Base-by-base conservation (phyloP, 1,284 basidiomycete species). In the Entoloma clypeatum region DNA sequence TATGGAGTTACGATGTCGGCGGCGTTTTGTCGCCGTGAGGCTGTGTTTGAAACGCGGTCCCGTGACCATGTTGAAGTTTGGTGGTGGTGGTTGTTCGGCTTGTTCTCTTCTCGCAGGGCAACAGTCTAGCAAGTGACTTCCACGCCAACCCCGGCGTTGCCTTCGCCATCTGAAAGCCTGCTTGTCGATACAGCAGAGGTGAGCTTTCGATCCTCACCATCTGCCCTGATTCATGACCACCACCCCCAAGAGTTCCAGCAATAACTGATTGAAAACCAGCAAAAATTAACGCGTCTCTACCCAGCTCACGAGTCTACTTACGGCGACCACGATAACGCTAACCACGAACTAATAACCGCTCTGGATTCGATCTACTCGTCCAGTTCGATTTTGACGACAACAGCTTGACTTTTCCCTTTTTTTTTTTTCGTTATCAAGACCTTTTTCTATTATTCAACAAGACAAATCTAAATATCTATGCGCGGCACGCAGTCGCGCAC, bases 271-370 rank as follows among this genome's bases (percentile, higher is more conserved):
- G 10, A 48, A 52, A 55, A 36, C 23, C 9, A 44, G 39, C 43
- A 56, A 51, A 29, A 52, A 52, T 52, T 54, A 54, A 56, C 54
- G 54, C 45, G 43, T 44, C 47, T 40, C 25, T 28, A 19, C 33
- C 33, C 21, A 45, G 41, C 42, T 52, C 17, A 52, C 54, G 47
- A 54, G 48, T 45, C 48, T 47, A 18, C 25, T 47, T 4, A 40
- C 44, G 39, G 39, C 39, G 35, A 43, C 28, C 14, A 47, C 37
- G 31, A 44, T 35, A 9, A 49, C 41, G 35, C 36, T 41, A 28
- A 44, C 34, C 26, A 26, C n/a, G n/a, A n/a, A 41, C 33, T 39
- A n/a, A 41, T 44, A 31, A 49, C 48, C 33, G 47, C 41, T 36
- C 41, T 43, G 42, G 37, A 43, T 28, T 45, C 32, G 22, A 45